Conservation (phyloP, 176 grass and related monocot species). For the Cymbopogon citratus region DNA sequence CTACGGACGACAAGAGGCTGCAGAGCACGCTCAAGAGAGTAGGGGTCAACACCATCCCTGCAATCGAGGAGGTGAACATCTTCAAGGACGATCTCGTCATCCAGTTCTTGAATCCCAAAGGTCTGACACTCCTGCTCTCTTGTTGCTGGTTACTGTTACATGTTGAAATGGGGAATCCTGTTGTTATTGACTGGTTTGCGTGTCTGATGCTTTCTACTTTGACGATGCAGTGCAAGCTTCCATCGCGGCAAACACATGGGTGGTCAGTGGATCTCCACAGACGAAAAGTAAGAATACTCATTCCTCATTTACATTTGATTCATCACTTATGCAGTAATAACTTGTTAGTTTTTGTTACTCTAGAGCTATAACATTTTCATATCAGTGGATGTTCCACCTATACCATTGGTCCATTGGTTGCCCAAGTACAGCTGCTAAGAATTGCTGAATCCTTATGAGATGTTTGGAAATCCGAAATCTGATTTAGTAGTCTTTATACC, state of each 20-base stretch:
- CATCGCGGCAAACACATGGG: slow-evolving; percentile 97
- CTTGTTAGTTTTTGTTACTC: not conserved
- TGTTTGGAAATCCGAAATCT: not conserved
- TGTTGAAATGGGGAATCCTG: not conserved
- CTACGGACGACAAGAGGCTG: slow-evolving; percentile 88
- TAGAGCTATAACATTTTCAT: not conserved
- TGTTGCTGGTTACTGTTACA: not conserved
- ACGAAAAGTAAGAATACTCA: slow-evolving; percentile 66
- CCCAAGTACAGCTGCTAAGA: not conserved
- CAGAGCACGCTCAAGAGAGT: slow-evolving; percentile 98
- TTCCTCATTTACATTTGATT: not conserved
- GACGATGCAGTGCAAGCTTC: slow-evolving; percentile 82
- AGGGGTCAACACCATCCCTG: slow-evolving; percentile 89
- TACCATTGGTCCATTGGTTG: not conserved
- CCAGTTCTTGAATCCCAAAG: slow-evolving; percentile 96
- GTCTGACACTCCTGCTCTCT: not conserved
- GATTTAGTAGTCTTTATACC: not conserved
- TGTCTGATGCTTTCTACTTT: not conserved
- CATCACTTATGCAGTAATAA: not conserved
- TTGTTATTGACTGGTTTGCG: not conserved
- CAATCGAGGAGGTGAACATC: slow-evolving; percentile 98
- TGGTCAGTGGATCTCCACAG: slow-evolving; percentile 88
- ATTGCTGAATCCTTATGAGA: not conserved
- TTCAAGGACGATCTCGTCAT: slow-evolving; percentile 99
- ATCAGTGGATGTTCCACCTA: not conserved